Evolutionary conservation across 192 early-diverging fungal species (phyloP), one percentile per base, ranked within the genome.

Genomic region (Irineochytrium annulatum): DNA sequence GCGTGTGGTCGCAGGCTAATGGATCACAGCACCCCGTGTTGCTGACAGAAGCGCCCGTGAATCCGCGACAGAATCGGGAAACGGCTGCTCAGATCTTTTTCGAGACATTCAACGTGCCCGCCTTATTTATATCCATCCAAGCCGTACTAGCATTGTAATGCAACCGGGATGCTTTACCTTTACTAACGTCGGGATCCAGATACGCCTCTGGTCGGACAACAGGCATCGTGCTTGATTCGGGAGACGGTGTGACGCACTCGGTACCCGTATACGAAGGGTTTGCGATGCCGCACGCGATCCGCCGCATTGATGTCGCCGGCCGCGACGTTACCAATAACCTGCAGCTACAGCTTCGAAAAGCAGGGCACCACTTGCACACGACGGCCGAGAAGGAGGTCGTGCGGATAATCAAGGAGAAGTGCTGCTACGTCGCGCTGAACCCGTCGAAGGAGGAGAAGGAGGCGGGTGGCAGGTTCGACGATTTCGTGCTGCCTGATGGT

Each of bases 51-150:
- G 94, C 96, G 19, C 96, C 96, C 32, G 76, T 95, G 39, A 99
- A 99, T 63, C 94, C 96, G 8, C 79, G 88, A 43, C 72, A 81
- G 48, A 95, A 99, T 74, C 85, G 96, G 53, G 96, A 99, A 60
- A 78, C 85, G 46, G 92, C 91, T 3, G 94, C 93, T 22, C 93
- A 96, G 68, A 91, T 97, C 58, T 92, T 99, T 70, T 99, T 99
- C 63, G 96, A 99, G 64, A 99, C 95, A 0, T 99, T 99, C 76
- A 99, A 99, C 46, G 93, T 95, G 13, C 96, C 96, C 2, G 94
- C 96, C 24, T 81, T 99, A 37, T 97, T 92, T 76, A 87, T 93
- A 34, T 94, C 93, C 43, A 91, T 99, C 59, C 96, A 99, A 75
- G 96, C 96, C 29, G 94, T 99, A 2, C 83, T 99, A 41, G 90